Evolutionary conservation across 345 rosid species (phyloP).

Genomic region (Geranium brycei): DNA sequence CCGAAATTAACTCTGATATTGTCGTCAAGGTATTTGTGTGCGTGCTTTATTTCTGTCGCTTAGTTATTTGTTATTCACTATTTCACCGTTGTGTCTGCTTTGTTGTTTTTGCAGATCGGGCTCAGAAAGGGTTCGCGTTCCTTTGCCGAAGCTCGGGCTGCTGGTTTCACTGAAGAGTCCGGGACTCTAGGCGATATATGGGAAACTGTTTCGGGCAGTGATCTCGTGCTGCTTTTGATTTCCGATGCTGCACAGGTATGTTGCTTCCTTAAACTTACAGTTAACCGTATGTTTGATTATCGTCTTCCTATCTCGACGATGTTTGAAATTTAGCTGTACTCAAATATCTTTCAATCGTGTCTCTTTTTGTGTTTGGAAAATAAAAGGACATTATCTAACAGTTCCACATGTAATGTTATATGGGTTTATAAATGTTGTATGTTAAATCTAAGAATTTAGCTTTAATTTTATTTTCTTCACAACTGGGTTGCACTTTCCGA

Average conservation of each 20-base stretch:
- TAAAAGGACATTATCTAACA: too few species aligned
- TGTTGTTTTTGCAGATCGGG: slow-evolving; percentile 41
- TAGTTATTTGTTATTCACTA: not conserved
- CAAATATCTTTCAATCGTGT: too few species aligned
- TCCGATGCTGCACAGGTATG: slow-evolving; percentile 92
- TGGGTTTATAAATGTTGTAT: too few species aligned
- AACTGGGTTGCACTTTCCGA: too few species aligned
- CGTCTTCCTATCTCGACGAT: not conserved
- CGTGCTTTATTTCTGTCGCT: not conserved
- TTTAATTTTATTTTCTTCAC: too few species aligned
- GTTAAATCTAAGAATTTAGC: too few species aligned
- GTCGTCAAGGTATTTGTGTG: slow-evolving; percentile 68
- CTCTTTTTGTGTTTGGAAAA: too few species aligned
- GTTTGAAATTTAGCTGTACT: too few species aligned
- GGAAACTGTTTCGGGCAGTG: slow-evolving; percentile 82
- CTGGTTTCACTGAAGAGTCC: slow-evolving; percentile 71
- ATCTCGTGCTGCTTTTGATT: slow-evolving; percentile 72
- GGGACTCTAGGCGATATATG: slow-evolving; percentile 84
- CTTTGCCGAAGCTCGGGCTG: slow-evolving; percentile 80
- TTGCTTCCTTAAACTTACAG: not conserved
- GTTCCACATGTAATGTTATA: too few species aligned
- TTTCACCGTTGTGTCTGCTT: not conserved
- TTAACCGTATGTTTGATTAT: not conserved
- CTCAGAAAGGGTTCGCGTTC: slow-evolving; percentile 81
- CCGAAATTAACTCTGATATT: slow-evolving; percentile 67